phyloP scores from a whole-genome alignment of 306 rosid genomes.

The Biancaea sappan region DNA sequence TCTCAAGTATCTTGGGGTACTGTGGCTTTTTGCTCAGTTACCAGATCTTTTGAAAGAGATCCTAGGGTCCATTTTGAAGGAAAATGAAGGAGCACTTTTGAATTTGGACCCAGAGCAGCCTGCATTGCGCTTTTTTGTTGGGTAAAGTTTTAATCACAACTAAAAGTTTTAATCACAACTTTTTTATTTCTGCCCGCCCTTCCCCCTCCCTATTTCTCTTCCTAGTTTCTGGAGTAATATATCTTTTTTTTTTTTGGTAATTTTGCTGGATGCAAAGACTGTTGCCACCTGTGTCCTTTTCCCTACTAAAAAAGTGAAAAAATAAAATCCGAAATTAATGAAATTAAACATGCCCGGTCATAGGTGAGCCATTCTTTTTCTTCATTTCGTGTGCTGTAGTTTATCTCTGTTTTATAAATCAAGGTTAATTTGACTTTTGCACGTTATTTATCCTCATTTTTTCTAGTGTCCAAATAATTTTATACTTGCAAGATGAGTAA shows the following conservation, averaged over 20 bases:
- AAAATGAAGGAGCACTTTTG: conserved; percentile 93
- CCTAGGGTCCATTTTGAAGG: conserved; percentile 92
- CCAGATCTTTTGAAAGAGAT: conserved; percentile 95
- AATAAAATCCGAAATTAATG: not conserved
- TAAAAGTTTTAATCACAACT: conserved; percentile 19
- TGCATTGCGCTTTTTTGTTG: conserved; percentile 96
- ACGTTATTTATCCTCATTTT: not conserved
- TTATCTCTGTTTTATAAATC: not conserved
- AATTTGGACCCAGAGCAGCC: conserved; percentile 99
- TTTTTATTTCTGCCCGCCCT: conserved; percentile 3
- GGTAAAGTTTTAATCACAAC: conserved; percentile 52
- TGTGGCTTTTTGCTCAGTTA: conserved; percentile 97
- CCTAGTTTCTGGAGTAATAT: not conserved
- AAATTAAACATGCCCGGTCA: not conserved
- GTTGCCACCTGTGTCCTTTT: not conserved
- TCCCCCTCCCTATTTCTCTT: not conserved
- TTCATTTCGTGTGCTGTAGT: not conserved
- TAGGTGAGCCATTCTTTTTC: not conserved
- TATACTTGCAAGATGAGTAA: not conserved
- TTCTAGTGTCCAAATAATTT: not conserved
- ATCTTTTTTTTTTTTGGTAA: not conserved
- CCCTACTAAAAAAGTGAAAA: not conserved
- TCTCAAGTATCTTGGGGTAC: conserved; percentile 98
- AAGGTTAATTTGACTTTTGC: not conserved
- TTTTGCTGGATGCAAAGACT: conserved; percentile 14